phyloP scores from a whole-genome alignment of 768 basidiomycete genomes.

The Lentinula raphanica region DNA sequence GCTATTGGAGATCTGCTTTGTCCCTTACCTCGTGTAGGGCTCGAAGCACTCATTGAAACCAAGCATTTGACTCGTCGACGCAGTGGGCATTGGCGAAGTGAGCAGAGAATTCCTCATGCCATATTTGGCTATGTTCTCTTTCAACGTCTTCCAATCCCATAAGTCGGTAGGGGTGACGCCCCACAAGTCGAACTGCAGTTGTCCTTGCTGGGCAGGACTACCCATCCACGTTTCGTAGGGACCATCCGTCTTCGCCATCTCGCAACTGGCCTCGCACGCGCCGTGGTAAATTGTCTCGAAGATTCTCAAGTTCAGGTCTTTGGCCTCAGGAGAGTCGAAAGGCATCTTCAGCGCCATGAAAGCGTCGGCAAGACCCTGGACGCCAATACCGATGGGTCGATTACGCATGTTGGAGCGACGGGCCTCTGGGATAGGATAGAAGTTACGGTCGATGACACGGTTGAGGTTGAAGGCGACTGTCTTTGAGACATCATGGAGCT shows the following conservation, averaged over 20 bases:
- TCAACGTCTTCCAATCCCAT: slow-evolving; percentile 92
- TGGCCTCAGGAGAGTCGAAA: slow-evolving; percentile 86
- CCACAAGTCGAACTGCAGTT: slow-evolving; percentile 95
- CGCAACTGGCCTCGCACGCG: slow-evolving; percentile 84
- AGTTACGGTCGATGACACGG: slow-evolving; percentile 90
- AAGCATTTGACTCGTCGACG: slow-evolving; percentile 95
- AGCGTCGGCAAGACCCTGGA: slow-evolving; percentile 95
- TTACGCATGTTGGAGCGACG: slow-evolving; percentile 93
- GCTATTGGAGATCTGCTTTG: slow-evolving; percentile 42
- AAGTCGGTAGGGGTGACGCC: slow-evolving; percentile 81
- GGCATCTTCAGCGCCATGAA: slow-evolving; percentile 98
- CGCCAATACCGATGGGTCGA: slow-evolving; percentile 95
- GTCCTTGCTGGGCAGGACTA: slow-evolving; percentile 83
- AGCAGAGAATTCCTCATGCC: slow-evolving; percentile 90
- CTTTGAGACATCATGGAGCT: slow-evolving; percentile 90
- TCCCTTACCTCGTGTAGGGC: slow-evolving; percentile 64
- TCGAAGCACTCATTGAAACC: slow-evolving; percentile 99
- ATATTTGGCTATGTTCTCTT: slow-evolving; percentile 74
- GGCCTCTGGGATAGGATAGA: slow-evolving; percentile 91
- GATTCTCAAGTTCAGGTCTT: slow-evolving; percentile 87
- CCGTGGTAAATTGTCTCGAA: slow-evolving; percentile 99
- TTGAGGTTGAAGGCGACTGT: slow-evolving; percentile 93
- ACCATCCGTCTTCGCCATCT: slow-evolving; percentile 75
- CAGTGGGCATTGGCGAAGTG: slow-evolving; percentile 97
- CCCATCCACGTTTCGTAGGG: slow-evolving; percentile 88